Base-by-base conservation (phyloP, 2,329 filamentous ascomycete species). In the Phialocephala sp. region DNA sequence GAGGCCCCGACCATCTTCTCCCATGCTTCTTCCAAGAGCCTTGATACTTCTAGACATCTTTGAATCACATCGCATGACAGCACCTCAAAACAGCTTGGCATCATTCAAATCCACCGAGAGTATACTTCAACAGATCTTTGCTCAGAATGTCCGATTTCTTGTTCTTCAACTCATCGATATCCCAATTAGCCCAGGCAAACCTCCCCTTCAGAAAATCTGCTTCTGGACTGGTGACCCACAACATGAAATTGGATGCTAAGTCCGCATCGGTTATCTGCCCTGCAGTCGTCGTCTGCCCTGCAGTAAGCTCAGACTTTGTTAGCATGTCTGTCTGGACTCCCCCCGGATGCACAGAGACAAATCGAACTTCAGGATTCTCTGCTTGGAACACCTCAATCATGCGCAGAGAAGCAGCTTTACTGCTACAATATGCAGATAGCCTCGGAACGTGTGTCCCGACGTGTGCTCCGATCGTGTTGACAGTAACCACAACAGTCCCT, bases 141-240 rank as follows among this genome's bases (percentile, higher is more conserved):
- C n/a, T n/a, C 11, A 54, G 50, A 59, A 83, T 73, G 66, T 80
- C 76, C 27, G 75, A 72, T 4, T 76, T 77, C 43, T 73, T 72
- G 0, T 75, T 73, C 71, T 80, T 80, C 39, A 85, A 76, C 68
- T 85, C 83, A 45, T 82, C 77, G 0, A 84, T 78, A 71, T 85
- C 84, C 83, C 82, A 85, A 24, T 81, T 81, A 12, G 79, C 77
- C 79, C 81, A 85, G 0, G 84, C 70, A 24, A 81, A 80, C 56
- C 80, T 81, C 2, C 79, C 76, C 47, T 78, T 80, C 32, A 85
- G 69, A 66, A 85, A 84, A 6, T 67, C 71, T 0, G 83, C 82
- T 67, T 85, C 81, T 0, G 77, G 70, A 32, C 66, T 71, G 37
- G 70, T 67, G 3, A 71, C 63, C 72, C 71, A 74, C 52, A 72